A percentile compares a stretch with the other conserved stretches of the same genome.
These are phyloP conservation scores for Alternaria infectoria DNA, from an alignment of 2,329 filamentous ascomycete genomes.

Conservation along the genomic window DNA sequence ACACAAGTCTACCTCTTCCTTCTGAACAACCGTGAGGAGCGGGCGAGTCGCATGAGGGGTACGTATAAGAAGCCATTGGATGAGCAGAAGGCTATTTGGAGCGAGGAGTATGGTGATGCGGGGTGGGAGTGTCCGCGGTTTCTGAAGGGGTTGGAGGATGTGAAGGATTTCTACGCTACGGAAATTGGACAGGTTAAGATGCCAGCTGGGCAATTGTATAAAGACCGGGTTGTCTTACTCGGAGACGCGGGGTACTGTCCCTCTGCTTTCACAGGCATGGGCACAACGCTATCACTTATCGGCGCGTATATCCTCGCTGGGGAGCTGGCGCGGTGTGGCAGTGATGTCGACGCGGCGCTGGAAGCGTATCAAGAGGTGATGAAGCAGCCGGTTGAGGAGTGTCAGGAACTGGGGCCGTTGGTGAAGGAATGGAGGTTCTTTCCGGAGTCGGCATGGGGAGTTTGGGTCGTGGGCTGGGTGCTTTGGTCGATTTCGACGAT, in stretches of 20 bases:
- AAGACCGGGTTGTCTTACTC: slow-evolving; percentile 57
- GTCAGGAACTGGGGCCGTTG: slow-evolving; percentile 17
- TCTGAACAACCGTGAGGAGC: slow-evolving; percentile 7
- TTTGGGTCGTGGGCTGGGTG: neutral
- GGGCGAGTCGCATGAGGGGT: neutral
- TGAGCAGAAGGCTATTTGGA: slow-evolving; percentile 50
- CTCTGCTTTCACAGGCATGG: slow-evolving; percentile 30
- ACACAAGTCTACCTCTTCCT: slow-evolving; percentile 34
- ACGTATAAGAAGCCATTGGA: slow-evolving; percentile 39
- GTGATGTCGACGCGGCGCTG: slow-evolving; percentile 25
- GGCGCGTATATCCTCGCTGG: slow-evolving; percentile 50
- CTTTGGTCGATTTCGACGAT: neutral
- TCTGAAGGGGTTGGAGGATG: slow-evolving; percentile 47
- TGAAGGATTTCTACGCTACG: slow-evolving; percentile 56
- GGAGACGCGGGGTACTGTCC: slow-evolving; percentile 58
- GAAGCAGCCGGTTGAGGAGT: slow-evolving; percentile 23
- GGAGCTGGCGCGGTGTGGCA: slow-evolving; percentile 28
- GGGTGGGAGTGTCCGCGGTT: slow-evolving; percentile 56
- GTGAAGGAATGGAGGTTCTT: neutral
- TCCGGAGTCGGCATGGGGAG: neutral
- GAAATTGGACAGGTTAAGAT: slow-evolving; percentile 55
- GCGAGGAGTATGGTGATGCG: slow-evolving; percentile 41
- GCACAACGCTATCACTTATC: slow-evolving; percentile 42
- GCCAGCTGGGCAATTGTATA: slow-evolving; percentile 45
- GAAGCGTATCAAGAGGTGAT: slow-evolving; percentile 29